Conservation (phyloP, 768 basidiomycete species). For the Hypsizygus marmoreus region DNA sequence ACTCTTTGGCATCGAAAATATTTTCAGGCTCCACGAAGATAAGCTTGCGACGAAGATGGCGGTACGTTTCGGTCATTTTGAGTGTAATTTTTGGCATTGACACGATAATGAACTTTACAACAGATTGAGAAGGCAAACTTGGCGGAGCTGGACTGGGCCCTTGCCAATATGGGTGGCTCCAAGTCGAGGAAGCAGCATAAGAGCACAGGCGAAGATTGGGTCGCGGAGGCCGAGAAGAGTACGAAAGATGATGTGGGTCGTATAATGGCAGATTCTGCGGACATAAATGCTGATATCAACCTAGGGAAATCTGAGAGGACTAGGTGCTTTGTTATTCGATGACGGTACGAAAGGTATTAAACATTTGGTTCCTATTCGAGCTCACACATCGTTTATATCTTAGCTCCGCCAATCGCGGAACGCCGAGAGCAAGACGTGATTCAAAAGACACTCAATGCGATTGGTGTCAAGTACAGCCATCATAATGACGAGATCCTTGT, state of each 20-base stretch:
- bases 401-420: slow-evolving; percentile 38
- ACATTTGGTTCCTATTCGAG: not conserved
- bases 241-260: slow-evolving; percentile 36
- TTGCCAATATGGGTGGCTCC: slow-evolving; percentile 61
- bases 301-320: slow-evolving; percentile 58
- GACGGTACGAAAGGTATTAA: slow-evolving; percentile 47
- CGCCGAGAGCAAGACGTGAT: slow-evolving; percentile 46
- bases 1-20: slow-evolving; percentile 83
- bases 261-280: not conserved
- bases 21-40: slow-evolving; percentile 76
- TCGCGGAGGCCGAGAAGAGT: slow-evolving; percentile 43
- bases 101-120: too few relatives aligned
- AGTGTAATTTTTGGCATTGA: not conserved
- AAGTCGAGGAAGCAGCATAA: slow-evolving; percentile 35
- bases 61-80: slow-evolving; percentile 39
- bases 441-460: slow-evolving; percentile 54
- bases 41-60: slow-evolving; percentile 72
- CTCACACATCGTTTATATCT: slow-evolving; percentile 1
- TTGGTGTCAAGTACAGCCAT: slow-evolving; percentile 75
- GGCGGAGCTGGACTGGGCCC: slow-evolving; percentile 78
- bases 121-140: slow-evolving; percentile 81
- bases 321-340: slow-evolving; percentile 70
- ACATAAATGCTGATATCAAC: not conserved
- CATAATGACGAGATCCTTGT: slow-evolving; percentile 71
- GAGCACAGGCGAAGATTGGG: slow-evolving; percentile 37